Percentiles rank a stretch among this genome's conserved stretches.
Conservation (phyloP, 495 filamentous ascomycete species). For the Penicillium antarcticum region DNA sequence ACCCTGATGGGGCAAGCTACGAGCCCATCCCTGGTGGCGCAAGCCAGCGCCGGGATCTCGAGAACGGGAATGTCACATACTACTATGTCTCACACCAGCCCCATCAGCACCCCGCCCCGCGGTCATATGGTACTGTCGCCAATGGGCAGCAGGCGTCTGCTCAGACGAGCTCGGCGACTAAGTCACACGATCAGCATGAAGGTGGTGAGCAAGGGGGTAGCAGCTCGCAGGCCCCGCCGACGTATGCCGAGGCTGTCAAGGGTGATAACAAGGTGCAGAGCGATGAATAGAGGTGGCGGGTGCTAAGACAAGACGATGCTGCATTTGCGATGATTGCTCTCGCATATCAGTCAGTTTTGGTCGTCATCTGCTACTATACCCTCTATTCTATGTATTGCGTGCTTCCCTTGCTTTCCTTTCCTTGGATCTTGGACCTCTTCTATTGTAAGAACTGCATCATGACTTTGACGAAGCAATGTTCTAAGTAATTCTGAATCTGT, state of each 20-base stretch:
- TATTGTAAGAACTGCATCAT: conserved; percentile 8
- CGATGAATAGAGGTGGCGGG: conserved; percentile 45
- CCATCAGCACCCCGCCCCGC: conserved; percentile 34
- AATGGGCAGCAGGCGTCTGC: conserved; percentile 22
- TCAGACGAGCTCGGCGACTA: conserved; percentile 14
- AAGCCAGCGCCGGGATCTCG: conserved; percentile 41
- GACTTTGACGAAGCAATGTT: conserved; percentile 13
- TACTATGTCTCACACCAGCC: conserved; percentile 61
- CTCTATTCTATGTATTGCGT: not conserved
- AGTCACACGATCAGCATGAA: conserved; percentile 21
- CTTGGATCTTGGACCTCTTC: not conserved
- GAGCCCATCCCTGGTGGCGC: conserved; percentile 53
- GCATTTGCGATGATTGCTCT: not conserved
- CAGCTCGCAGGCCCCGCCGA: conserved; percentile 58
- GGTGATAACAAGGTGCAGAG: conserved; percentile 88
- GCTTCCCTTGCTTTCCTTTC: not conserved
- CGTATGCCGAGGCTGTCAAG: conserved; percentile 80
- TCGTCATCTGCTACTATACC: not conserved
- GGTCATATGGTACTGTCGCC: conserved; percentile 38
- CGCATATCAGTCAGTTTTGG: not conserved
- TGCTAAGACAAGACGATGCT: not conserved
- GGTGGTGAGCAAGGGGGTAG: conserved; percentile 19
- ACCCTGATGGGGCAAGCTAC: conserved; percentile 57
- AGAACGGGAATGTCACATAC: conserved; percentile 59
- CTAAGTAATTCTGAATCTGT: conserved; percentile 5